Evolutionary conservation across 208 protist species (phyloP).

Genomic region (Herpetomonas samuelpessoai): DNA sequence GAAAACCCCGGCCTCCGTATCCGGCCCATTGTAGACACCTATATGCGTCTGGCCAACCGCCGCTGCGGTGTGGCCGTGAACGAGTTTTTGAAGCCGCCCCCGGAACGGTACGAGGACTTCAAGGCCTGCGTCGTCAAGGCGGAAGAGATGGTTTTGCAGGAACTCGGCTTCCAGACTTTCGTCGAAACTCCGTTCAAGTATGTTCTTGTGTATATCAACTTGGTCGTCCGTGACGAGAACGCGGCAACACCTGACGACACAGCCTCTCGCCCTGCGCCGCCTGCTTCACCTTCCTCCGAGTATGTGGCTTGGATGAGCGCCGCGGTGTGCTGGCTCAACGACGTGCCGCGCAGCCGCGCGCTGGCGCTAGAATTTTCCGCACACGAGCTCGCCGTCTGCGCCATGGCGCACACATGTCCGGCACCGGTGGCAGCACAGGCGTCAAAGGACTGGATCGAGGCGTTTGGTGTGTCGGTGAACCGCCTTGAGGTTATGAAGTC

Average conservation of each 20-base stretch:
- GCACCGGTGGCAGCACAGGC: slow-evolving; percentile 21
- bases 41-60: slow-evolving; percentile 53
- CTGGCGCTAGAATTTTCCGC: slow-evolving; percentile 30
- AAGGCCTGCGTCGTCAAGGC: slow-evolving; percentile 67
- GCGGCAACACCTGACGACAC: no score
- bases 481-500: slow-evolving; percentile 13
- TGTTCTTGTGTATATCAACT: slow-evolving; percentile 52
- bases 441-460: slow-evolving; percentile 44
- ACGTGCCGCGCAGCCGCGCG: slow-evolving; percentile 48
- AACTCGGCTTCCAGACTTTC: slow-evolving; percentile 83
- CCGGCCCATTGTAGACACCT: slow-evolving; percentile 52
- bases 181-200: slow-evolving; percentile 83
- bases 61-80: slow-evolving; percentile 22
- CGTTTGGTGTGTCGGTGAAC: slow-evolving; percentile 36
- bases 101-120: slow-evolving; percentile 51
- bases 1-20: slow-evolving; percentile 57
- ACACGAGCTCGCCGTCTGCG: slow-evolving; percentile 53
- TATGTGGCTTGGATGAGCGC: slow-evolving; percentile 51
- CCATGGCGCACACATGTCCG: slow-evolving; percentile 41
- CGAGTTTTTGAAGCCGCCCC: slow-evolving; percentile 21
- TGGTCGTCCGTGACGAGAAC: no score
- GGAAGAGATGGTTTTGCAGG: slow-evolving; percentile 66
- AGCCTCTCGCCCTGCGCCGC: neutral
- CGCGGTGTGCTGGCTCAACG: slow-evolving; percentile 67
- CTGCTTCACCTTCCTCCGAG: slow-evolving; percentile 10